Evolutionary conservation across 352 stramenopile genomes (phyloP).

Genomic region (Hyaloperonospora arabidopsidis): DNA sequence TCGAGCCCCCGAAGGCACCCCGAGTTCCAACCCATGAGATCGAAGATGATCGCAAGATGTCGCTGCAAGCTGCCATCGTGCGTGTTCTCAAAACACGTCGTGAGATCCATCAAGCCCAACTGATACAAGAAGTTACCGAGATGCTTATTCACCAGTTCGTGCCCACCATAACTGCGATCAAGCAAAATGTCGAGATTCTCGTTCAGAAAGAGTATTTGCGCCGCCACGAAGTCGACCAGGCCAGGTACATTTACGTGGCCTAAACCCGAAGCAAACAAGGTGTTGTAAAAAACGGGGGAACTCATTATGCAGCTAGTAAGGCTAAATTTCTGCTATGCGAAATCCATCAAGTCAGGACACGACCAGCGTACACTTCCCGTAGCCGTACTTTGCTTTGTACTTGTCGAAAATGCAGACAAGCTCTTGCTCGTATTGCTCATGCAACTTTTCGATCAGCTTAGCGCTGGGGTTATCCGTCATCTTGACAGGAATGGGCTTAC

Average conservation of each 20-base stretch:
- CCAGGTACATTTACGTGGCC: slow-evolving; percentile 64
- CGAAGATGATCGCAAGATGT: slow-evolving; percentile 85
- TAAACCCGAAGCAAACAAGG: slow-evolving; percentile 15
- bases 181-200: slow-evolving; percentile 77
- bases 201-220: slow-evolving; percentile 81
- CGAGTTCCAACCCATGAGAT: slow-evolving; percentile 58
- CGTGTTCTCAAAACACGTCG: slow-evolving; percentile 76
- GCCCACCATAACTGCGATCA: slow-evolving; percentile 44
- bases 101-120: slow-evolving; percentile 55
- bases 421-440: slow-evolving; percentile 55
- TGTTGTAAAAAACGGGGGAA: too few relatives aligned
- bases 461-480: slow-evolving; percentile 50
- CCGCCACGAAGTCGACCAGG: slow-evolving; percentile 51
- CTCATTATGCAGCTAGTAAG: too few relatives aligned
- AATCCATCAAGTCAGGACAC: slow-evolving; percentile 34
- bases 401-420: slow-evolving; percentile 75
- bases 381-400: slow-evolving; percentile 76
- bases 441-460: slow-evolving; percentile 62
- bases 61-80: slow-evolving; percentile 76
- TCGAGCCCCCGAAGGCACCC: slow-evolving; percentile 55
- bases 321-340: not conserved
- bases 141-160: slow-evolving; percentile 77
- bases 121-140: slow-evolving; percentile 55
- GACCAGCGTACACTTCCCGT: slow-evolving; percentile 44
- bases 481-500: slow-evolving; percentile 57